These are phyloP conservation scores for Murraya koenigii DNA, from an alignment of 345 rosid genomes.

Conservation along the genomic window DNA sequence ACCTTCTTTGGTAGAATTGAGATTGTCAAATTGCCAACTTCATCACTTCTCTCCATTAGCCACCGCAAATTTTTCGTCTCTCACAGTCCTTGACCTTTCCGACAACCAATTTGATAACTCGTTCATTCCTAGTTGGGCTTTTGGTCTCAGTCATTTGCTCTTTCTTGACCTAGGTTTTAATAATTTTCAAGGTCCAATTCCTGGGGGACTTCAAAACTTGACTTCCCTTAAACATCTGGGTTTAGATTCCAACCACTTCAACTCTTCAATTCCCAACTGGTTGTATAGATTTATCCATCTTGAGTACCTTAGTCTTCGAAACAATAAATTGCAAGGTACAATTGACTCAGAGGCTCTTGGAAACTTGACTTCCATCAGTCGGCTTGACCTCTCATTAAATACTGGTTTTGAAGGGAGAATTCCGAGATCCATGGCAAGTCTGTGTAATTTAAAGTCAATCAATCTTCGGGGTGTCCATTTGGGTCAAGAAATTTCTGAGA, in stretches of 20 bases:
- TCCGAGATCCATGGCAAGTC: too few species aligned
- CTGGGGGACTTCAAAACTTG: background rate
- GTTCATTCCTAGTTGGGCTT: background rate
- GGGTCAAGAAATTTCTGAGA: background rate
- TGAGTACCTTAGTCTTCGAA: background rate
- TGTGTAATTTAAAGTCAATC: background rate
- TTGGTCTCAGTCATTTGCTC: background rate
- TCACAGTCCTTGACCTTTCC: background rate
- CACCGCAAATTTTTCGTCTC: background rate
- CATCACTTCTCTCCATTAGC: background rate
- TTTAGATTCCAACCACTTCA: background rate
- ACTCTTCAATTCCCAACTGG: background rate
- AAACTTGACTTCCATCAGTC: too few species aligned
- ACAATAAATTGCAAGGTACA: too few species aligned
- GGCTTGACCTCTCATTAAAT: too few species aligned
- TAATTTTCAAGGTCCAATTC: background rate
- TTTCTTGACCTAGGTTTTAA: background rate
- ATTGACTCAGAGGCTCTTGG: too few species aligned
- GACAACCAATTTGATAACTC: background rate
- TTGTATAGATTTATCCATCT: background rate
- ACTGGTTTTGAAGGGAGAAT: too few species aligned
- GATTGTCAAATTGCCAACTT: background rate
- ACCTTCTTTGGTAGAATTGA: background rate
- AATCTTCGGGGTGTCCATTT: background rate
- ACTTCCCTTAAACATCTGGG: background rate